These are phyloP conservation scores for Colletotrichum scovillei DNA, from an alignment of 2,329 filamentous ascomycete species.

Conservation along the genomic window DNA sequence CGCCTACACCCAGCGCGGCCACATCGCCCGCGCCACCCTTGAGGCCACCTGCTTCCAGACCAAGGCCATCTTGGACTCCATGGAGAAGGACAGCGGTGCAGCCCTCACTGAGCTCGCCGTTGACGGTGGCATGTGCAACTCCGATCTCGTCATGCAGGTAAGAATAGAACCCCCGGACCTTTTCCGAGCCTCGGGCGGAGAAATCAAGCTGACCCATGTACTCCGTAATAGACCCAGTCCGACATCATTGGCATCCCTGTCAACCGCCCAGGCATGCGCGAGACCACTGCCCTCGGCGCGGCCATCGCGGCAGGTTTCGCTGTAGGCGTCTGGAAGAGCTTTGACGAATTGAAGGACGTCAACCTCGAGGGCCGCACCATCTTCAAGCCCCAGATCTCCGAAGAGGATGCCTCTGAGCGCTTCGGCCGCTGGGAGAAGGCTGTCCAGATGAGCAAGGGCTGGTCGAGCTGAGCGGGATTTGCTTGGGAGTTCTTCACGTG, in stretches of 20 bases:
- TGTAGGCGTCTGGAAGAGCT: constrained; percentile 78
- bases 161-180: constrained; percentile 23
- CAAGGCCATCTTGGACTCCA: constrained; percentile 82
- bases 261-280: constrained; percentile 82
- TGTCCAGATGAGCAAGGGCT: constrained; percentile 82
- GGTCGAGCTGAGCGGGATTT: constrained; percentile 57
- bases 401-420: constrained; percentile 68
- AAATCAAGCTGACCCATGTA: constrained; percentile 25
- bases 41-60: constrained; percentile 88
- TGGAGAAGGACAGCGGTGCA: constrained; percentile 84
- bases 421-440: constrained; percentile 81
- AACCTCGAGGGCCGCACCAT: constrained; percentile 76
- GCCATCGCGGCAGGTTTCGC: constrained; percentile 87
- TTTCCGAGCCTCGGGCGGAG: constrained; percentile 26
- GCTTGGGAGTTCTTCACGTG: background rate
- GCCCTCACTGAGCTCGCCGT: constrained; percentile 78
- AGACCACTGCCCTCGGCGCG: constrained; percentile 84
- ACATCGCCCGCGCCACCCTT: constrained; percentile 82
- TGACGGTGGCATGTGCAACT: constrained; percentile 87
- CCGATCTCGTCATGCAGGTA: constrained; percentile 80
- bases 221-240: constrained; percentile 71
- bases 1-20: constrained; percentile 79
- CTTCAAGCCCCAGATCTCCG: constrained; percentile 75
- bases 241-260: constrained; percentile 85
- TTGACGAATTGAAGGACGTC: constrained; percentile 77